Evolutionary conservation across 1,284 basidiomycete species (phyloP).

Genomic region (Neolentinus lepideus): DNA sequence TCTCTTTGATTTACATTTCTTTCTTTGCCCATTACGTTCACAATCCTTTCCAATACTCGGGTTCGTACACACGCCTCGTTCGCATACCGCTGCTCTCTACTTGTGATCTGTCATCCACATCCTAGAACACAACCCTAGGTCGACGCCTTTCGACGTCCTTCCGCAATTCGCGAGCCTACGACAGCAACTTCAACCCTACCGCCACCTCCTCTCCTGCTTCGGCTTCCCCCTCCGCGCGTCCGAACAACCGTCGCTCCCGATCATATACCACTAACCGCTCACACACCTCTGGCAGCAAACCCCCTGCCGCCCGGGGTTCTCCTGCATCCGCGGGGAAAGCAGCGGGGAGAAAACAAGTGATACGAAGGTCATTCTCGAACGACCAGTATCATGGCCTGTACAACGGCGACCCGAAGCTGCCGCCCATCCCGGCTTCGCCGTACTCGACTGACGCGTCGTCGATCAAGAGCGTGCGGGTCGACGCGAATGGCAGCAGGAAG

Average conservation of each 20-base stretch:
- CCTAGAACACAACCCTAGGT: conserved; percentile 67
- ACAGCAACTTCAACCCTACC: conserved; percentile 15
- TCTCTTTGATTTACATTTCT: background rate
- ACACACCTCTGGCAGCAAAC: conserved; percentile 16
- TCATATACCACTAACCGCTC: conserved; percentile 27
- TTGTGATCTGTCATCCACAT: background rate
- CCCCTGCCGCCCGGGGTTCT: conserved; percentile 9
- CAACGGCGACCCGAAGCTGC: conserved; percentile 25
- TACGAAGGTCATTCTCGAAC: conserved; percentile 31
- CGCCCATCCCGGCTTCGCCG: conserved; percentile 57
- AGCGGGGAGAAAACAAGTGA: conserved; percentile 13
- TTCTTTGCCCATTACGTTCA: no score
- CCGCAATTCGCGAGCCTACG: conserved; percentile 5
- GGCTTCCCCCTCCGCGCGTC: conserved; percentile 11
- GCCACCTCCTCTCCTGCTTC: conserved; percentile 27
- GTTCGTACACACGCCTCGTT: no score
- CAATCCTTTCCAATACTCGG: no score
- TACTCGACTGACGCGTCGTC: conserved; percentile 44
- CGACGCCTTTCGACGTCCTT: conserved; percentile 42
- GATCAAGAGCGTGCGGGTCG: conserved; percentile 5
- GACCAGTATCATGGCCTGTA: conserved; percentile 22
- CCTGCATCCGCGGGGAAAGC: background rate
- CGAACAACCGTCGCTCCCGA: conserved; percentile 23
- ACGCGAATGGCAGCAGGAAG: background rate
- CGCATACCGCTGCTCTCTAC: no score